Percentiles rank a stretch among this genome's conserved stretches.
Evolutionary conservation across 129 eudicot species (phyloP).

Genomic region (Chrysanthemum makinoi): DNA sequence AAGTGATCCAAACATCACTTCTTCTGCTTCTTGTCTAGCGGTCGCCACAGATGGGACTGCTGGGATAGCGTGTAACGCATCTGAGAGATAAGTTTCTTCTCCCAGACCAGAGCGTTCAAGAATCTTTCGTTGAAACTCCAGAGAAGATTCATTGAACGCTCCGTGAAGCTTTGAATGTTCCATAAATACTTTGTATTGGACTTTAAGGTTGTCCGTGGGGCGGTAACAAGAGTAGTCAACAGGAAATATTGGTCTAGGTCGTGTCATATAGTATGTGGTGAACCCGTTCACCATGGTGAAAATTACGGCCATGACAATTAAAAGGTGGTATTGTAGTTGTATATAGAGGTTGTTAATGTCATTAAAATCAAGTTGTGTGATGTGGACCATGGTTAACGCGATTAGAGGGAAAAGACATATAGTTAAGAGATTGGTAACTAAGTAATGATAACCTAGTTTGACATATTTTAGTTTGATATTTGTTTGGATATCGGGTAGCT

Average conservation of each 20-base stretch:
- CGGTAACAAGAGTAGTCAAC: constrained; percentile 48
- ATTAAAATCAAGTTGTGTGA: constrained; percentile 13
- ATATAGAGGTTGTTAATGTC: constrained; percentile 14
- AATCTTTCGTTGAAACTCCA: constrained; percentile 34
- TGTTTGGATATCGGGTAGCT: constrained; percentile 13
- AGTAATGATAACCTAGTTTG: constrained; percentile 33
- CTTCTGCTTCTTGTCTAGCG: constrained; percentile 37
- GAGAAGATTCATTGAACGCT: constrained; percentile 14
- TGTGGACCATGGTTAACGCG: constrained; percentile 18
- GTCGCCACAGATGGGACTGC: constrained; percentile 33
- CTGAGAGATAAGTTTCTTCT: constrained; percentile 43
- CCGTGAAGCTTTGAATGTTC: constrained; percentile 33
- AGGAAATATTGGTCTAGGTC: constrained; percentile 40
- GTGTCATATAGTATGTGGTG: constrained; percentile 22
- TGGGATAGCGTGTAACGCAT: constrained; percentile 39
- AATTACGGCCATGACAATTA: neutral
- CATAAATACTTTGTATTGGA: constrained; percentile 29
- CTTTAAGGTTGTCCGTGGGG: constrained; percentile 33
- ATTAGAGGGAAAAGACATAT: constrained; percentile 22
- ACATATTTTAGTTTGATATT: constrained; percentile 25
- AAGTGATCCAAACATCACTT: constrained; percentile 43
- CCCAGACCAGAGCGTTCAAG: constrained; percentile 46
- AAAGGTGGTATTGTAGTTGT: constrained; percentile 21
- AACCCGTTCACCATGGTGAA: constrained; percentile 5
- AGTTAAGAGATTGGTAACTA: constrained; percentile 25